Evolutionary conservation across 305 asterid genomes (phyloP).

Genomic region (Withania somnifera): DNA sequence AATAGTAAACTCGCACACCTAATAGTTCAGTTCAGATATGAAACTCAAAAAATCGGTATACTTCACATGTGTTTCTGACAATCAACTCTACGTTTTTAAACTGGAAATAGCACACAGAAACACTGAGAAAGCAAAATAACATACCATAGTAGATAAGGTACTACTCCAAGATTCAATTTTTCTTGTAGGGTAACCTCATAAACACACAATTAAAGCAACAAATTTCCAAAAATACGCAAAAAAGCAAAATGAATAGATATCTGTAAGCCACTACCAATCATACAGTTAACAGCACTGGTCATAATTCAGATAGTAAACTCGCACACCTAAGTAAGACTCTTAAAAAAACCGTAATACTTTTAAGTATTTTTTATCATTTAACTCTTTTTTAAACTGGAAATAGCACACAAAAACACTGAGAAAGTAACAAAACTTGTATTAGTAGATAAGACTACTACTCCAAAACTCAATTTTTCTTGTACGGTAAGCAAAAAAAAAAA

Average conservation of each 20-base stretch:
- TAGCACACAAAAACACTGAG: not conserved
- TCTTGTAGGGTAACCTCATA: not conserved
- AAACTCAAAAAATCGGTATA: too few species aligned
- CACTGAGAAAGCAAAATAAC: not conserved
- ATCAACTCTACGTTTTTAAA: not conserved
- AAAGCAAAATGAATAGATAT: constrained; percentile 19
- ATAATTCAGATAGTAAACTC: too few species aligned
- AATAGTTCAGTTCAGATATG: too few species aligned
- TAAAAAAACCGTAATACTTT: too few species aligned
- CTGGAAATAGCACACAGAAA: not conserved
- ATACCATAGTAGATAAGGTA: not conserved
- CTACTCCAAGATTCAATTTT: not conserved
- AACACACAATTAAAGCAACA: not conserved
- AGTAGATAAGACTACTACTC: not conserved
- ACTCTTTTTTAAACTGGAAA: not conserved
- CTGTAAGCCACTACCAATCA: constrained; percentile 92
- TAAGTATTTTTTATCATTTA: too few species aligned
- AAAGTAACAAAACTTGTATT: not conserved
- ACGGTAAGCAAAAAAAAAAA: not conserved
- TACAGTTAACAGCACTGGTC: constrained; percentile 66
- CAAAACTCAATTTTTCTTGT: not conserved
- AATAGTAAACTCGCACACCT: too few species aligned
- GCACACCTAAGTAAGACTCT: too few species aligned
- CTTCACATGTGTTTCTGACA: too few species aligned
- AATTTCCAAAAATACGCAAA: not conserved